Base-by-base conservation (phyloP, 1,284 basidiomycete species). In the Trametes versicolor region DNA sequence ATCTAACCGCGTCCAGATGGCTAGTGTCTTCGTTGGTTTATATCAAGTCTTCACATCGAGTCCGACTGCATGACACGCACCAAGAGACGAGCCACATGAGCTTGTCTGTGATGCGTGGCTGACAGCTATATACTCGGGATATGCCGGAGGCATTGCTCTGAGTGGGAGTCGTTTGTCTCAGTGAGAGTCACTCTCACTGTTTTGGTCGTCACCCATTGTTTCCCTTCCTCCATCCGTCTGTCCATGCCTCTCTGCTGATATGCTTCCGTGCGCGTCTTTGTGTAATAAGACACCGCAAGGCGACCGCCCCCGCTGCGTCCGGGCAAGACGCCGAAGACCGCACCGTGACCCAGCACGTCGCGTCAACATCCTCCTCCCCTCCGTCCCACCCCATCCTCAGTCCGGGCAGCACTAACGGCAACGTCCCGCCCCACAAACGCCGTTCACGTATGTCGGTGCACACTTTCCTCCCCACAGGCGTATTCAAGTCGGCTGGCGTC, bases 371-470 rank as follows among this genome's bases (percentile, higher is more conserved):
- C 4, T 39, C 59, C 50, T 56, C 63, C 10, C 64, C 66, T 48
- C 62, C 59, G 45, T 15, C 49, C 55, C 39, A 53, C n/a, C 58
- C 71, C 56, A 9, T 41, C 52, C 60, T 56, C 19, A 56, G 47
- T 36, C 60, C 60, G 3, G 52, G n/a, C n/a, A 51, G 53, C 53
- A 48, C 27, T 37, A 63, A 64, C 47, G 63, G 60, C 54, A 73
- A 62, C 63, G 64, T 65, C 36, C 62, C 54, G 32, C 68, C 67
- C 53, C 68, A 70, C 12, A 83, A 83, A 70, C 84, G 88, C 52
- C 85, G 85, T 17, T 86, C 87, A 15, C 85, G 89, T 37, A 83
- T 92, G 79, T 92, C 90, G 74, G 83, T 92, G 71, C 86, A 90
- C 63, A 80, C 84, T 27, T 84, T 92, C 68, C 80, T 87, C 37